Base-by-base conservation (phyloP, 176 grass and related monocot genomes). In the Puccinellia tenuiflora region DNA sequence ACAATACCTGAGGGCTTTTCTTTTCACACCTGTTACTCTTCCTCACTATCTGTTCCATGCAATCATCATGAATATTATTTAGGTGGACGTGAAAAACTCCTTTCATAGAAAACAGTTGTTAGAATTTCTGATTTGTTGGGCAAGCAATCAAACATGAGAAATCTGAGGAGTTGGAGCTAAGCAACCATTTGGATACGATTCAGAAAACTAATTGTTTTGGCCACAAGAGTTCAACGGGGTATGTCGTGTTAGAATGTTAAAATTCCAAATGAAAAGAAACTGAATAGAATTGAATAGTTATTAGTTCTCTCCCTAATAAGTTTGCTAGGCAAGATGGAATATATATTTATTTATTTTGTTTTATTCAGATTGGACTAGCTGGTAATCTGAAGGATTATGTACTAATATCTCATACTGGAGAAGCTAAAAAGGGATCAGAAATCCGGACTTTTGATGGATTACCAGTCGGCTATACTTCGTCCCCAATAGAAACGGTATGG, bases 361-460 rank as follows among this genome's bases (percentile, higher is more conserved):
- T n/a, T n/a, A n/a, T 84, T 15, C 70, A 97, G 95, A 93, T 97
- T 78, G 92, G 90, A n/a, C 79, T 97, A 84, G 90, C 92, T 69
- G 95, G 89, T 52, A 97, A 97, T 87, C 62, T 97, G 78, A 92
- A 60, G 35, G 88, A 94, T 80, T 97, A 88, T 84, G 67, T 92
- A 61, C 43, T 97, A 78, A 86, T 48, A 81, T 68, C 77, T 88
- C 92, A 94, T 65, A 82, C 73, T 47, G 95, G 95, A 66, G 56
- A 88, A 89, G 20, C 55, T 74, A 89, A 80, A n/a, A 92, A 94
- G 86, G 95, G 95, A 86, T 97, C 95, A n/a, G 88, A 97, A 81
- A 59, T 97, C 73, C 7, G 16, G 69, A 92, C 95, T 84, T 86
- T 91, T 6, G 92, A 88, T 84, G 95, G 92, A 60, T 81, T 66